Conservation (phyloP, 2,329 filamentous ascomycete genomes). For the Cordyceps fumosorosea region DNA sequence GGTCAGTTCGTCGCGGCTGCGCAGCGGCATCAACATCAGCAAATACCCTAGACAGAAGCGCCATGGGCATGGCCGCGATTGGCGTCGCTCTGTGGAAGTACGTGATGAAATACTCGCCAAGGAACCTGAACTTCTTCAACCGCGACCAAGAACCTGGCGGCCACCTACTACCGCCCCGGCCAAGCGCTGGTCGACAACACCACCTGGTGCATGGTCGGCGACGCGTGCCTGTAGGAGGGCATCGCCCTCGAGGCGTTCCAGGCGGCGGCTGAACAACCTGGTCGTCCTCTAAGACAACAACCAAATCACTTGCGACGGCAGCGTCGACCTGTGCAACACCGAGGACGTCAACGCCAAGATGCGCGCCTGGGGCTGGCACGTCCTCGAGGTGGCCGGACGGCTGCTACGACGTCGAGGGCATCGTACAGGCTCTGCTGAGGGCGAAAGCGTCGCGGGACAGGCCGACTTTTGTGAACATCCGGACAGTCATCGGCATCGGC, state of each 20-base stretch:
- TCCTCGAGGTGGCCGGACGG: slow-evolving; percentile 49
- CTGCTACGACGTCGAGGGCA: slow-evolving; percentile 40
- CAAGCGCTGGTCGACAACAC: slow-evolving; percentile 43
- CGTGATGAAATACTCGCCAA: slow-evolving; percentile 52
- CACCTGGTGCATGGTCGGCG: slow-evolving; percentile 52
- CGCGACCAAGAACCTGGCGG: slow-evolving; percentile 51
- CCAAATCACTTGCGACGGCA: slow-evolving; percentile 52
- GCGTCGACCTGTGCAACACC: slow-evolving; percentile 44
- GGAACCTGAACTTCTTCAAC: slow-evolving; percentile 51
- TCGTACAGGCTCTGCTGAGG: slow-evolving; percentile 36
- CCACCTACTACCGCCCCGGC: slow-evolving; percentile 44
- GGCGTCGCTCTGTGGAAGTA: slow-evolving; percentile 56
- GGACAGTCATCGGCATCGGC: slow-evolving; percentile 43
- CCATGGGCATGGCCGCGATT: slow-evolving; percentile 56
- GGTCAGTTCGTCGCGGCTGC: slow-evolving; percentile 35
- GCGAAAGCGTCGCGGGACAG: slow-evolving; percentile 34
- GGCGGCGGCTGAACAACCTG: slow-evolving; percentile 49
- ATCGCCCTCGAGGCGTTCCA: slow-evolving; percentile 51
- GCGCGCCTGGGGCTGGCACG: slow-evolving; percentile 49
- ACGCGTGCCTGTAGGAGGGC: slow-evolving; percentile 53
- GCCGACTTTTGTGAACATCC: slow-evolving; percentile 48
- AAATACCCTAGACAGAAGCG: slow-evolving; percentile 23
- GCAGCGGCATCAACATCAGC: neutral
- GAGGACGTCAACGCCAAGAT: slow-evolving; percentile 54
- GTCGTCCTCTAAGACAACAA: slow-evolving; percentile 56